A percentile compares a stretch with the other conserved stretches of the same genome.
These are phyloP conservation scores for Hypomyces rosellus DNA, from an alignment of 2,329 filamentous ascomycete species.

Conservation along the genomic window DNA sequence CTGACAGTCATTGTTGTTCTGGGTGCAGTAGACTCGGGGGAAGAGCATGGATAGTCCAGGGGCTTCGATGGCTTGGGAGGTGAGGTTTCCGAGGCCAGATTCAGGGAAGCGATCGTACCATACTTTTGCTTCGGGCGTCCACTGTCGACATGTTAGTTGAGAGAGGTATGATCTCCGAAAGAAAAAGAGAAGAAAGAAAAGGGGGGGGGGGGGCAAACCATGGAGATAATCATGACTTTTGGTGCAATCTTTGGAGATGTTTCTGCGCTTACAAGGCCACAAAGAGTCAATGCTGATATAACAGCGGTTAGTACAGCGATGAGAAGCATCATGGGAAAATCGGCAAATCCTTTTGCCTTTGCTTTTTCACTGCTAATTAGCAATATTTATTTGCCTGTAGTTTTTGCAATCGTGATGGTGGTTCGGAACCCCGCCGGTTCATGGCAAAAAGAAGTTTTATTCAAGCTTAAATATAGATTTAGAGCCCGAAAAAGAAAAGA, in stretches of 20 bases:
- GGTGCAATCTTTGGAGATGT: constrained; percentile 35
- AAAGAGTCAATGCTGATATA: background rate
- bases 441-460: background rate
- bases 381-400: background rate
- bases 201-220: constrained; percentile 38
- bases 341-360: background rate
- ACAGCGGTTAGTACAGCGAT: background rate
- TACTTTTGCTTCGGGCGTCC: constrained; percentile 52
- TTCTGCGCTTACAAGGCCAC: background rate
- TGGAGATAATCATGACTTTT: constrained; percentile 57
- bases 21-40: constrained; percentile 58
- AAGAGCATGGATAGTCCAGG: constrained; percentile 61
- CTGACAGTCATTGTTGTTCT: constrained; percentile 58
- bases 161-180: background rate
- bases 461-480: constrained; percentile 5
- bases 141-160: constrained; percentile 38
- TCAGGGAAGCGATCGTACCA: constrained; percentile 51
- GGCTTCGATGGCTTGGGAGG: constrained; percentile 50
- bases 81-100: constrained; percentile 46
- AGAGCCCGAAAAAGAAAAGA: background rate
- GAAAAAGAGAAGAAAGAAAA: background rate
- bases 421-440: too few species aligned
- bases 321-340: background rate
- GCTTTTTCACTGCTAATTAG: background rate
- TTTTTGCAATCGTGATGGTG: too few species aligned